A percentile compares a stretch with the other conserved stretches of the same genome.
phyloP scores from a whole-genome alignment of 306 rosid species.

The Astragalus glycyphyllos region DNA sequence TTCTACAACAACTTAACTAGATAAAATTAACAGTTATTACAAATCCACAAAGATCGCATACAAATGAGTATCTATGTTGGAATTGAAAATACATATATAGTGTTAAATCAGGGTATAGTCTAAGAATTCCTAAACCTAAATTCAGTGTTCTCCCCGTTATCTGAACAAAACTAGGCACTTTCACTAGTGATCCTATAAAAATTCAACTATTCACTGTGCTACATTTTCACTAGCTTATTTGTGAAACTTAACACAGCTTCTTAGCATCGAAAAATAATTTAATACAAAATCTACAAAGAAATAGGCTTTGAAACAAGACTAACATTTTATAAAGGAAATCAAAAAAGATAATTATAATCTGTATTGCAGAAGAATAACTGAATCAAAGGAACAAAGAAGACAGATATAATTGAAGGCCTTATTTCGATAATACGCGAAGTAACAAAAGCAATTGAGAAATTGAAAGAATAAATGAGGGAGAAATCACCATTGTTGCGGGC shows the following conservation, averaged over 20 bases:
- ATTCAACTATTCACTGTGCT: slow-evolving; percentile 2
- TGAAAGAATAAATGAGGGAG: not conserved
- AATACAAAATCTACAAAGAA: not conserved
- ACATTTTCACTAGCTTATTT: slow-evolving; percentile 2
- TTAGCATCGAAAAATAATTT: not conserved
- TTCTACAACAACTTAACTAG: not conserved
- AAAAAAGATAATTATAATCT: not conserved
- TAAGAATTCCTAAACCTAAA: not conserved
- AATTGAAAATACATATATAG: not conserved
- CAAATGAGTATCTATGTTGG: not conserved
- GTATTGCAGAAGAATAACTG: not conserved
- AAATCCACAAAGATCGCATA: not conserved
- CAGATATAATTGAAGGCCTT: not conserved
- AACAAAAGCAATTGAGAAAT: not conserved
- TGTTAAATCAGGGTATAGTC: not conserved
- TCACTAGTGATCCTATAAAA: not conserved
- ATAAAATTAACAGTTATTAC: not conserved
- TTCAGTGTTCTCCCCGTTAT: not conserved
- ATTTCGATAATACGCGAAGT: not conserved
- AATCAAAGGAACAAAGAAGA: not conserved
- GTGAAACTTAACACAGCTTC: slow-evolving; percentile 1
- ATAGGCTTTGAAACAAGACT: not conserved
- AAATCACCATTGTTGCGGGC: slow-evolving; percentile 41
- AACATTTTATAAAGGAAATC: not conserved
- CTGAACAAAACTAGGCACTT: not conserved